Evolutionary conservation across 2,329 filamentous ascomycete genomes (phyloP).

Genomic region (Alternaria metachromatica): DNA sequence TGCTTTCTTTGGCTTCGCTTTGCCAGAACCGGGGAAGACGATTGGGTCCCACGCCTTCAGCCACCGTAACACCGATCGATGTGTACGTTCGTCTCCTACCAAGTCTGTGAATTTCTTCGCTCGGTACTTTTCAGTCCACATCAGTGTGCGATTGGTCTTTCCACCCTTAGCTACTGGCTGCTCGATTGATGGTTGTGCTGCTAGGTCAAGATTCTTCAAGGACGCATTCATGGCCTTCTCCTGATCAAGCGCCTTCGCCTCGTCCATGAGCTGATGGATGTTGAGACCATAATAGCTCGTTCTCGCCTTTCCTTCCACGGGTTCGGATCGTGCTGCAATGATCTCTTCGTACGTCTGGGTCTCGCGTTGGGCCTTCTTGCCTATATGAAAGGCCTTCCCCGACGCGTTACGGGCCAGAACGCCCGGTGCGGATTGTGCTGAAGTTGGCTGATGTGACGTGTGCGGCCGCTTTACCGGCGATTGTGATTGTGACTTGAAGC

Average conservation of each 20-base stretch:
- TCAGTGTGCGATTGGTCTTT: conserved; percentile 57
- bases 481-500: conserved; percentile 32
- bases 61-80: conserved; percentile 89
- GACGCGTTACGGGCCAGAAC: conserved; percentile 56
- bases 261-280: conserved; percentile 81
- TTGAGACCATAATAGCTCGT: conserved; percentile 90
- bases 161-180: conserved; percentile 24
- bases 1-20: conserved; percentile 59
- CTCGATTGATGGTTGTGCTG: conserved; percentile 50
- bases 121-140: conserved; percentile 99
- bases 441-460: conserved; percentile 18
- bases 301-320: conserved; percentile 68
- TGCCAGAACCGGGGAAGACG: conserved; percentile 81
- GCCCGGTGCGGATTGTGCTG: conserved; percentile 27
- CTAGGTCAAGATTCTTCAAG: conserved; percentile 29
- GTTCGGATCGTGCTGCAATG: conserved; percentile 70
- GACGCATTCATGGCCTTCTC: conserved; percentile 41
- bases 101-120: conserved; percentile 91
- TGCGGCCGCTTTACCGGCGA: conserved; percentile 30
- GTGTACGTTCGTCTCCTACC: conserved; percentile 92
- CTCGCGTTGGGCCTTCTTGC: conserved; percentile 58
- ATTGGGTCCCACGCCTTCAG: conserved; percentile 92
- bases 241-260: conserved; percentile 67
- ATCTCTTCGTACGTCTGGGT: conserved; percentile 69
- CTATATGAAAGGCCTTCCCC: conserved; percentile 64